Conservation (phyloP, 805 yeast genomes). For the Danielozyma ontarioensis region DNA sequence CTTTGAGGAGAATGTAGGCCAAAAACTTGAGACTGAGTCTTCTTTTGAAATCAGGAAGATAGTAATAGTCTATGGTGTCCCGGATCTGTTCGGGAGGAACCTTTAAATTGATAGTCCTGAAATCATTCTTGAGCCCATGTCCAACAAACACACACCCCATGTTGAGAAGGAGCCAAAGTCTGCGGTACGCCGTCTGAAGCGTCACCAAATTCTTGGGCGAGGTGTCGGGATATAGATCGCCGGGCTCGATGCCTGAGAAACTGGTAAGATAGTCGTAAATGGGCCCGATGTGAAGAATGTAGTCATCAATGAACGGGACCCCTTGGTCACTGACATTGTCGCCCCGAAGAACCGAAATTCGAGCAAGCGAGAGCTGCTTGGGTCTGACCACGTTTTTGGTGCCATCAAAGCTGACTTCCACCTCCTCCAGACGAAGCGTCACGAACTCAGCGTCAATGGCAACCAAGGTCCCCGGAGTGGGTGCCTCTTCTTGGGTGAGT, state of each 20-base stretch:
- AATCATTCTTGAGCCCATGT: slow-evolving; percentile 88
- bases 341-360: slow-evolving; percentile 82
- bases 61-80: slow-evolving; percentile 81
- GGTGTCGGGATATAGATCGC: slow-evolving; percentile 70
- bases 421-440: slow-evolving; percentile 67
- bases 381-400: slow-evolving; percentile 67
- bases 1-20: slow-evolving; percentile 71
- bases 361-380: slow-evolving; percentile 69
- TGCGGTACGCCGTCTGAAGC: slow-evolving; percentile 77
- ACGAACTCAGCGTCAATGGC: slow-evolving; percentile 99
- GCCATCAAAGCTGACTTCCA: slow-evolving; percentile 75
- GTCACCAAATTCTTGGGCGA: slow-evolving; percentile 71
- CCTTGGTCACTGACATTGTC: slow-evolving; percentile 61
- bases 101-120: slow-evolving; percentile 85
- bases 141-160: slow-evolving; percentile 92
- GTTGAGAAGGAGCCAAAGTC: slow-evolving; percentile 85
- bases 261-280: slow-evolving; percentile 85
- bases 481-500: slow-evolving; percentile 66
- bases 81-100: slow-evolving; percentile 83
- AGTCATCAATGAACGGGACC: slow-evolving; percentile 87
- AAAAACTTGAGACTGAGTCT: slow-evolving; percentile 79
- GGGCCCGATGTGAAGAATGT: slow-evolving; percentile 65
- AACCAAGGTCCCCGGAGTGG: slow-evolving; percentile 66
- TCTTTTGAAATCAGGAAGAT: slow-evolving; percentile 68
- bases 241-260: slow-evolving; percentile 90